Conservation (phyloP, 805 yeast genomes). For the Saccharomycopsis sp. region DNA sequence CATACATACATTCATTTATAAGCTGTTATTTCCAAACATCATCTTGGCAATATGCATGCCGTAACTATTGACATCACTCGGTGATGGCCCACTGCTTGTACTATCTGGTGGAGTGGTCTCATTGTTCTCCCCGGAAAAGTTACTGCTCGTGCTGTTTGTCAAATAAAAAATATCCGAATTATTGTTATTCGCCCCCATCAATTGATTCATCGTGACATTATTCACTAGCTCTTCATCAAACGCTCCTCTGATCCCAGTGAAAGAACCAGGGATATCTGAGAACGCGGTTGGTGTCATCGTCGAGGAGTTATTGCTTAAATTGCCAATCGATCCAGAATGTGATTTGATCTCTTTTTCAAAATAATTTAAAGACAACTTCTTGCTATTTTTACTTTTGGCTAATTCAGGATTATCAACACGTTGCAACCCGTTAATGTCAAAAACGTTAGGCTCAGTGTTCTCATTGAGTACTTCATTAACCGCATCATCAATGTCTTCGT, state of each 20-base stretch:
- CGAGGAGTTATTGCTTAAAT: slow-evolving; percentile 1
- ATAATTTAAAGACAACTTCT: background rate
- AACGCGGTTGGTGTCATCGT: background rate
- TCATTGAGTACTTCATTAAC: background rate
- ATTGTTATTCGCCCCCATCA: background rate
- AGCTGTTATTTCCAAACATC: slow-evolving; percentile 13
- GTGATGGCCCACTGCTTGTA: slow-evolving; percentile 5
- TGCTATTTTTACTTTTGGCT: background rate
- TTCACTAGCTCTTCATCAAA: background rate
- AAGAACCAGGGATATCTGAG: background rate
- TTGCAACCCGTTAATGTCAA: background rate
- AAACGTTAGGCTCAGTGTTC: background rate
- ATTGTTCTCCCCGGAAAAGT: background rate
- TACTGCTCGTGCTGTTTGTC: background rate
- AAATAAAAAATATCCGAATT: background rate
- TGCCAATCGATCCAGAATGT: background rate
- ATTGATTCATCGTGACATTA: background rate
- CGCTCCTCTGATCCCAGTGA: background rate
- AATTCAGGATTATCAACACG: too few relatives aligned
- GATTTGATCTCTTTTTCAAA: background rate
- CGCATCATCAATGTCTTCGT: background rate
- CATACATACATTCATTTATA: background rate
- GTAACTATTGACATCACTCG: slow-evolving; percentile 8
- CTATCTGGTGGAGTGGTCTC: slow-evolving; percentile 2
- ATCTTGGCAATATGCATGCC: slow-evolving; percentile 15